Percentiles rank a stretch among this genome's conserved stretches.
Evolutionary conservation across 768 basidiomycete genomes (phyloP).

Genomic region (Trametes coccinea): DNA sequence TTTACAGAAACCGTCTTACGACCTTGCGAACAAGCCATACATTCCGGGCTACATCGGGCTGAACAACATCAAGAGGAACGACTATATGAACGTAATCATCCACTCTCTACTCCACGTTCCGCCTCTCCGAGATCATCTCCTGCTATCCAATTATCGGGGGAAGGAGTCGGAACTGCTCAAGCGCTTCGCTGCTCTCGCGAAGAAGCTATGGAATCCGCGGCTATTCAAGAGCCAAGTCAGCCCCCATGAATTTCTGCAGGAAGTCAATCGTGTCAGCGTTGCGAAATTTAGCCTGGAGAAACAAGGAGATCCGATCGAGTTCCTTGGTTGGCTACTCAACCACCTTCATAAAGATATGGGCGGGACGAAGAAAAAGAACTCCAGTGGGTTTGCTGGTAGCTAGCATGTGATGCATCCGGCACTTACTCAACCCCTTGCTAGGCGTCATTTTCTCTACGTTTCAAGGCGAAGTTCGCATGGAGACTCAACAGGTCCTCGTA

Average conservation of each 20-base stretch:
- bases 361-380: constrained; percentile 89
- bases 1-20: constrained; percentile 77
- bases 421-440: constrained; percentile 30
- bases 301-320: constrained; percentile 96
- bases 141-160: constrained; percentile 70
- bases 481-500: constrained; percentile 91
- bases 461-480: constrained; percentile 90
- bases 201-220: constrained; percentile 95
- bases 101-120: constrained; percentile 90
- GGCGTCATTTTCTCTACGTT: constrained; percentile 92
- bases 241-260: constrained; percentile 98
- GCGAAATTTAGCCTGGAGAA: constrained; percentile 92
- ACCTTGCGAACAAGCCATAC: constrained; percentile 80
- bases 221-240: constrained; percentile 98
- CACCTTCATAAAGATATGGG: constrained; percentile 90
- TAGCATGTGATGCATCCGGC: constrained; percentile 23
- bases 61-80: constrained; percentile 97
- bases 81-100: constrained; percentile 96
- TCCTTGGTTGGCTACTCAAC: constrained; percentile 94
- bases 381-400: constrained; percentile 58
- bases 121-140: constrained; percentile 84
- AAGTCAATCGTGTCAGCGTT: constrained; percentile 84
- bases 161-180: constrained; percentile 86
- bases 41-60: constrained; percentile 92
- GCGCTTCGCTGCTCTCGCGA: constrained; percentile 83